These are phyloP conservation scores for Cadophora sp. DNA, from an alignment of 2,329 filamentous ascomycete species.

Conservation along the genomic window DNA sequence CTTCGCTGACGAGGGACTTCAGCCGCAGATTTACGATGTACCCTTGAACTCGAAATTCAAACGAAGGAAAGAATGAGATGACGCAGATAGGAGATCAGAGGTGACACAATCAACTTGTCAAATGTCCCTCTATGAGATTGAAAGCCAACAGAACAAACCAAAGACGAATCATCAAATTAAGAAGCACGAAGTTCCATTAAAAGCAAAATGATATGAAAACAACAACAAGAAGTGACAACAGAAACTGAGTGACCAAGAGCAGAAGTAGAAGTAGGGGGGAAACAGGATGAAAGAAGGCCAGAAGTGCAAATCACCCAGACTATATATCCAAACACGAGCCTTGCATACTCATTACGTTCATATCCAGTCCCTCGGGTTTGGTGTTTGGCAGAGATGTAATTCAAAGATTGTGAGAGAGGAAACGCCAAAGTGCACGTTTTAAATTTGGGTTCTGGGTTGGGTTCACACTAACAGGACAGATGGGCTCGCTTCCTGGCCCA, in stretches of 20 bases:
- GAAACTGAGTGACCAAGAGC: background rate
- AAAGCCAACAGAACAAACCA: background rate
- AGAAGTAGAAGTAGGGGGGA: too few relatives aligned
- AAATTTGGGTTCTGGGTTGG: conserved; percentile 9
- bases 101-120: background rate
- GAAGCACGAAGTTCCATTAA: background rate
- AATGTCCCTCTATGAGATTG: background rate
- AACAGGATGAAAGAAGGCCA: background rate
- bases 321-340: background rate
- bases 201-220: background rate
- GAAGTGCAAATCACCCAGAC: background rate
- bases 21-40: too few relatives aligned
- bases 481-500: conserved; percentile 7
- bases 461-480: conserved; percentile 2
- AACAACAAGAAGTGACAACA: background rate
- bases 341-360: background rate
- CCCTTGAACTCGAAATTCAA: background rate
- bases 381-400: background rate
- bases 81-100: background rate
- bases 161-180: background rate
- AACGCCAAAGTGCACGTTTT: conserved; percentile 12
- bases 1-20: background rate
- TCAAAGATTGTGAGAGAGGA: background rate
- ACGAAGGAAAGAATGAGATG: background rate
- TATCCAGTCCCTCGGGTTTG: background rate